A percentile compares a stretch with the other conserved stretches of the same genome.
Evolutionary conservation across 2,329 filamentous ascomycete species (phyloP).

Genomic region (Aphanoascus verrucosus): DNA sequence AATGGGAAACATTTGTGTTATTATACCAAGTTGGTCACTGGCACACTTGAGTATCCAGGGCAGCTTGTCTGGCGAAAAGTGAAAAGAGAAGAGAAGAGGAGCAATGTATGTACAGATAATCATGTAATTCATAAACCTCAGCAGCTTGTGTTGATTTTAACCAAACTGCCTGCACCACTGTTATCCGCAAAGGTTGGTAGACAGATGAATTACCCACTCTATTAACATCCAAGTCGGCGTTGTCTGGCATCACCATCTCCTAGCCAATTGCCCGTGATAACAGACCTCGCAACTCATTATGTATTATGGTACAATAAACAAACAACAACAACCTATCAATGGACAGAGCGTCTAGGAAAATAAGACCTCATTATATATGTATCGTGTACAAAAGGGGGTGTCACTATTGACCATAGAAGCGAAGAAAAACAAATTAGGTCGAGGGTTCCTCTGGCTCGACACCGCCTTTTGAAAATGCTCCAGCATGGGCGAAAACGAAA

Average conservation of each 20-base stretch:
- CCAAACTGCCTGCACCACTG: background rate
- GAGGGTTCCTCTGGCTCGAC: no score
- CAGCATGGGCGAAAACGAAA: no score
- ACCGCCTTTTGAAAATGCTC: no score
- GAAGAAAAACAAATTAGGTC: no score
- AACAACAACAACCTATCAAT: background rate
- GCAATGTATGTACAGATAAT: slow-evolving; percentile 7
- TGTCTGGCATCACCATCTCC: no score
- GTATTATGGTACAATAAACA: background rate
- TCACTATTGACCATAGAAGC: no score
- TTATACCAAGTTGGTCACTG: background rate
- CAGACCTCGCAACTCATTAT: background rate
- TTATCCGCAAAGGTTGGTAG: background rate
- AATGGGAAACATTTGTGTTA: no score
- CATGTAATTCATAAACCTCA: slow-evolving; percentile 3
- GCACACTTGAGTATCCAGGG: background rate
- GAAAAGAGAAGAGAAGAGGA: background rate
- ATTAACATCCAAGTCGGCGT: no score
- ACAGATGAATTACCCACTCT: no score
- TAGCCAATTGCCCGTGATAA: no score
- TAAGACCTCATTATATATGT: background rate
- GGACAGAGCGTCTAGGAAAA: background rate
- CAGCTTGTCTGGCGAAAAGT: background rate
- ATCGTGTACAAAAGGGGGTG: background rate
- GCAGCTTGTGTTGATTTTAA: background rate